These are phyloP conservation scores for Didymella glomerata DNA, from an alignment of 2,329 filamentous ascomycete species.

Conservation along the genomic window DNA sequence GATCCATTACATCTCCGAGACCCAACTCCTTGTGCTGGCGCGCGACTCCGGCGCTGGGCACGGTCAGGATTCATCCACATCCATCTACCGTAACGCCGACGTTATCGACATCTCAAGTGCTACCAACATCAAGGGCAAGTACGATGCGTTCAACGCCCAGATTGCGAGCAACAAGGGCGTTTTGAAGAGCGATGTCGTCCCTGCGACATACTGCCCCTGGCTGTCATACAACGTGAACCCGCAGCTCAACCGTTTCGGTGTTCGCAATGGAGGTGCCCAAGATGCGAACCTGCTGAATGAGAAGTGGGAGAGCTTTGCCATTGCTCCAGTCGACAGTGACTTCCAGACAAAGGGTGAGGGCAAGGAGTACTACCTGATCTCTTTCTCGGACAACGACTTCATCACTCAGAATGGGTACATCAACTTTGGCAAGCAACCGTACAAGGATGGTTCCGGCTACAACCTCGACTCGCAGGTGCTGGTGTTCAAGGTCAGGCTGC, in stretches of 20 bases:
- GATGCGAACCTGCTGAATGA: constrained; percentile 71
- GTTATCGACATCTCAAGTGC: constrained; percentile 70
- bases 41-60: constrained; percentile 69
- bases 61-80: constrained; percentile 62
- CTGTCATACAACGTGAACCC: constrained; percentile 73
- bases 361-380: constrained; percentile 74
- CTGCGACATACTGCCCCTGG: constrained; percentile 71
- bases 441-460: constrained; percentile 65
- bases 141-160: constrained; percentile 52
- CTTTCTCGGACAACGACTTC: constrained; percentile 77
- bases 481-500: constrained; percentile 67
- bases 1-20: constrained; percentile 68
- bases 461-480: constrained; percentile 69
- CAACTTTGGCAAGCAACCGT: constrained; percentile 65
- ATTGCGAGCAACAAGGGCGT: constrained; percentile 61
- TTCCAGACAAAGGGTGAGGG: constrained; percentile 56
- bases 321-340: constrained; percentile 64
- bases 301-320: constrained; percentile 76
- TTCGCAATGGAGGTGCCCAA: constrained; percentile 72
- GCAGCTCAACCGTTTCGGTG: constrained; percentile 70
- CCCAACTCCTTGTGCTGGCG: constrained; percentile 72
- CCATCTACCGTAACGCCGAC: constrained; percentile 73
- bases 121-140: constrained; percentile 65
- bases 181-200: constrained; percentile 63
- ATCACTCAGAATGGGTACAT: constrained; percentile 73